Evolutionary conservation across 345 rosid species (phyloP).

Genomic region (Mercurialis annua): DNA sequence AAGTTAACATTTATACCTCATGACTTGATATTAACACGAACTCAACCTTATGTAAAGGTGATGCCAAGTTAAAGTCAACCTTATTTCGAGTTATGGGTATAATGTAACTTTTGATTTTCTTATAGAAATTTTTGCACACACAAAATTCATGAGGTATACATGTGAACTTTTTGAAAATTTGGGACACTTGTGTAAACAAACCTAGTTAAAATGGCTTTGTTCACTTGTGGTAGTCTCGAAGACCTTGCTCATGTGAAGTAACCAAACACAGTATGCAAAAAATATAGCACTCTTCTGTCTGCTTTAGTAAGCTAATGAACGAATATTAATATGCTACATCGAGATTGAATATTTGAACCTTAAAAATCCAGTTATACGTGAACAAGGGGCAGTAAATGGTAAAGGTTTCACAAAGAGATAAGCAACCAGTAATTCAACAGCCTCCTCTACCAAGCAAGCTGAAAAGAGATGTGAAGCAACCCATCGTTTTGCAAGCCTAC

Average conservation of each 20-base stretch:
- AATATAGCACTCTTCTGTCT: neutral
- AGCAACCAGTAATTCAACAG: slow-evolving; percentile 79
- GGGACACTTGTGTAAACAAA: no score
- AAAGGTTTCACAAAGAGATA: slow-evolving; percentile 70
- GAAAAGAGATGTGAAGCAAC: slow-evolving; percentile 88
- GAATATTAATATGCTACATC: neutral
- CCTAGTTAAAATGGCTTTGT: no score
- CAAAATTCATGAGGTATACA: no score
- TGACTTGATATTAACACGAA: no score
- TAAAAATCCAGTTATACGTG: slow-evolving; percentile 80
- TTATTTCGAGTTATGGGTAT: no score
- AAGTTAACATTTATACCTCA: no score
- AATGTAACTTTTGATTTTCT: no score
- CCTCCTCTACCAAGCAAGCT: slow-evolving; percentile 84
- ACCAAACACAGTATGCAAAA: neutral
- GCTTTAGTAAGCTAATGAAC: neutral
- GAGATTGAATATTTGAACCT: slow-evolving; percentile 44
- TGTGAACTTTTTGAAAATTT: no score
- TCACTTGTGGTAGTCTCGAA: neutral
- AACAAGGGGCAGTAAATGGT: slow-evolving; percentile 73
- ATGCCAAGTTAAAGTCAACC: no score
- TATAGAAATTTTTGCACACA: no score
- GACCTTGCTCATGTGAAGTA: neutral
- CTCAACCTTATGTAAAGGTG: no score
- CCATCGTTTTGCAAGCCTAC: slow-evolving; percentile 96